Percentiles rank a stretch among this genome's conserved stretches.
These are phyloP conservation scores for Tolypocladium amazonense DNA, from an alignment of 2,329 filamentous ascomycete species.

Conservation along the genomic window DNA sequence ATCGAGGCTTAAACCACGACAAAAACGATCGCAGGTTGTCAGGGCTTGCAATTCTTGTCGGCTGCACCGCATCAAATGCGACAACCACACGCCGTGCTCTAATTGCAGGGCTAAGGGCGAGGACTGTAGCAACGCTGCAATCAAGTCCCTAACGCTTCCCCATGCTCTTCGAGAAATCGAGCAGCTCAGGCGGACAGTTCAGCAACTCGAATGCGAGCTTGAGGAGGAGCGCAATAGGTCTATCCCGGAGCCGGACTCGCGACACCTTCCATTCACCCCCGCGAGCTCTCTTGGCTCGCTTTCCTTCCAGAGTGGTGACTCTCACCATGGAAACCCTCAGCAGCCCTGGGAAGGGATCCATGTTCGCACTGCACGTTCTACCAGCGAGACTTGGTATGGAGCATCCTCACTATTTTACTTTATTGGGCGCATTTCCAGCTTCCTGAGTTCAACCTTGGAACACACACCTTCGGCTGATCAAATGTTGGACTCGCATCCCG, in stretches of 20 bases:
- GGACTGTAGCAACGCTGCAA: background rate
- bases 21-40: background rate
- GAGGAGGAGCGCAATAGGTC: background rate
- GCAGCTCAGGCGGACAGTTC: background rate
- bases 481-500: background rate
- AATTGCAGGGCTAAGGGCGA: background rate
- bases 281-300: background rate
- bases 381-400: background rate
- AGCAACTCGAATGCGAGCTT: background rate
- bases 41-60: background rate
- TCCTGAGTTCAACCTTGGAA: background rate
- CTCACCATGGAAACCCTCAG: background rate
- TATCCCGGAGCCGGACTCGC: background rate
- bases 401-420: background rate
- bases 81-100: background rate
- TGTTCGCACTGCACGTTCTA: background rate
- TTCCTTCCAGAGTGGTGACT: background rate
- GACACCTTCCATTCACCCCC: background rate
- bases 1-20: background rate
- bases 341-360: background rate
- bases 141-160: background rate
- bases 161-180: background rate
- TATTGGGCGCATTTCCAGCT: background rate
- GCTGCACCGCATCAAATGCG: background rate
- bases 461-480: background rate